Percentiles rank a stretch among this genome's conserved stretches.
phyloP scores from a whole-genome alignment of 768 basidiomycete species.

The Lactarius sp. region DNA sequence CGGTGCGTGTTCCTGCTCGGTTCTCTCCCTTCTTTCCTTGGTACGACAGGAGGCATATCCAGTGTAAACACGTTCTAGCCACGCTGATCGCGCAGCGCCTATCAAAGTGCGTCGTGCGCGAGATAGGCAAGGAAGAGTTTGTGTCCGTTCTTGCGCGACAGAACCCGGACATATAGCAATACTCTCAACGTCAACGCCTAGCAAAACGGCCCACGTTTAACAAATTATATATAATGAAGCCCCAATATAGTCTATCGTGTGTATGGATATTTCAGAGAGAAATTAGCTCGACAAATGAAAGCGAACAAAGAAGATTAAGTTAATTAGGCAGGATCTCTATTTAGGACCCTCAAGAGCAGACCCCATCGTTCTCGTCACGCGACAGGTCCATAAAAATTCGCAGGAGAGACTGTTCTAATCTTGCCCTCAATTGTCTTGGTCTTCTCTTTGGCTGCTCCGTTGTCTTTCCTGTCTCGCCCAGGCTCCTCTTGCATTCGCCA shows the following conservation, averaged over 20 bases:
- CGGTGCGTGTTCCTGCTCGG: conserved; percentile 41
- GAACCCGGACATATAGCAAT: conserved; percentile 24
- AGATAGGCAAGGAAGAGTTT: conserved; percentile 46
- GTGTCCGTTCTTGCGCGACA: conserved; percentile 39
- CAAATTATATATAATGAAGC: conserved; percentile 15
- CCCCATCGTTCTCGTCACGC: background rate
- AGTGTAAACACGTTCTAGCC: conserved; percentile 84
- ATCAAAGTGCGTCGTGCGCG: conserved; percentile 46
- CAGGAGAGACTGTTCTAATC: conserved; percentile 8
- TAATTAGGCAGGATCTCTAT: background rate
- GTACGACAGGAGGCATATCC: background rate
- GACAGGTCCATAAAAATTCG: conserved; percentile 14
- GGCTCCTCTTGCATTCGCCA: conserved; percentile 33
- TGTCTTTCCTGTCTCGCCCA: conserved; percentile 5
- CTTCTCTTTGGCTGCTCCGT: conserved; percentile 12
- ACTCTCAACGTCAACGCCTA: background rate
- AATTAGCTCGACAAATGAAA: conserved; percentile 1
- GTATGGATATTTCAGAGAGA: background rate
- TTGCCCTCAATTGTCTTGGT: background rate
- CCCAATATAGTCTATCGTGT: conserved; percentile 1
- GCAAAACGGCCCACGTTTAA: background rate
- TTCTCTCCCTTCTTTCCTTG: background rate
- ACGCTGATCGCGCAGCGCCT: conserved; percentile 54
- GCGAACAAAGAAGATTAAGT: conserved; percentile 6
- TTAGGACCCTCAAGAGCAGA: background rate